phyloP scores from a whole-genome alignment of 345 rosid genomes.

The Reutealis trisperma region DNA sequence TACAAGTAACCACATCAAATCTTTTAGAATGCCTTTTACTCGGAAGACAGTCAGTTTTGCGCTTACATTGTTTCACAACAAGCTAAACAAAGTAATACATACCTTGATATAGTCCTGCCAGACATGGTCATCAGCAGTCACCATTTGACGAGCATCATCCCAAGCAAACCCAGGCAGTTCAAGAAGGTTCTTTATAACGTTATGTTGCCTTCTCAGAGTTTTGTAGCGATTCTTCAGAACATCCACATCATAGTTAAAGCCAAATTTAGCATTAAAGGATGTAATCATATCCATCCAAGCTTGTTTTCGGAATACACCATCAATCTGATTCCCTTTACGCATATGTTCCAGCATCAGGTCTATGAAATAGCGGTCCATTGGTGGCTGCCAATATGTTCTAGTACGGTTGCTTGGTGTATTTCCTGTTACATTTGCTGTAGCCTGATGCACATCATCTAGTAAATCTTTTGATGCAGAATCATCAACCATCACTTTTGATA shows the following conservation, averaged over 20 bases:
- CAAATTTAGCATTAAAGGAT: conserved; percentile 68
- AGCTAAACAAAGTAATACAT: conserved; percentile 1
- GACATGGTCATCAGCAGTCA: conserved; percentile 73
- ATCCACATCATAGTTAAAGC: conserved; percentile 59
- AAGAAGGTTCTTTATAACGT: conserved; percentile 65
- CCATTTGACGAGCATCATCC: conserved; percentile 87
- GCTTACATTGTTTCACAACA: conserved; percentile 1
- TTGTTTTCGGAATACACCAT: conserved; percentile 72
- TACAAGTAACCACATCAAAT: conserved; percentile 32
- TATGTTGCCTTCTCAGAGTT: conserved; percentile 72
- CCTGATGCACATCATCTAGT: conserved; percentile 31
- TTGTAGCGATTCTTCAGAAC: conserved; percentile 83
- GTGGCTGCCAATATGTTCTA: conserved; percentile 82
- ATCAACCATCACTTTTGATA: conserved; percentile 9
- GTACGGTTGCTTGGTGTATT: conserved; percentile 33
- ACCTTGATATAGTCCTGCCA: conserved; percentile 95
- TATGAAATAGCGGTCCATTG: conserved; percentile 81
- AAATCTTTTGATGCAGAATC: conserved; percentile 32
- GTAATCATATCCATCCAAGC: conserved; percentile 81
- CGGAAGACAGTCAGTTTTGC: neutral
- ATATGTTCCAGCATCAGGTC: conserved; percentile 77
- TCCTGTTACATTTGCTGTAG: conserved; percentile 15
- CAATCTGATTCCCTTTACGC: conserved; percentile 70
- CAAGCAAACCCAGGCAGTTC: conserved; percentile 71
- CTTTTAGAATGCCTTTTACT: neutral